Conservation (phyloP, 106 monocot genomes). For the Xerophyta viscosa region DNA sequence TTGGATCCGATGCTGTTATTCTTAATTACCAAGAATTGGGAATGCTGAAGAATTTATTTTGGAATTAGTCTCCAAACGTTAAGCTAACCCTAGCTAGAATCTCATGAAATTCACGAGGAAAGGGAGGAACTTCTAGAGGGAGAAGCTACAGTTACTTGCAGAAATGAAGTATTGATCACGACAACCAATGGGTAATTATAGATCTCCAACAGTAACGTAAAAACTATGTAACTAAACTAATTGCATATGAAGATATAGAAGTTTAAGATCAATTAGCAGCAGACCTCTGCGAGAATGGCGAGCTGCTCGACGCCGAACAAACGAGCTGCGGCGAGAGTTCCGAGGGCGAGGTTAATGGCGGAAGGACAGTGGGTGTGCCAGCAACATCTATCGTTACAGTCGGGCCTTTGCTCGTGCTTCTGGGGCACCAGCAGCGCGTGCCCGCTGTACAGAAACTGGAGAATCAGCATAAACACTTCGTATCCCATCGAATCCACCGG, state of each 20-base stretch:
- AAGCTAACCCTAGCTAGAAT: too few relatives aligned
- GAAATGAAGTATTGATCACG: too few relatives aligned
- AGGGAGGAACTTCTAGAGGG: too few relatives aligned
- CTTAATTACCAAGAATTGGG: too few relatives aligned
- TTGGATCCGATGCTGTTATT: too few relatives aligned
- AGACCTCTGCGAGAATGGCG: constrained; percentile 62
- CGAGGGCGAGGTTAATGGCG: constrained; percentile 90
- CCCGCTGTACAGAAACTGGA: constrained; percentile 90
- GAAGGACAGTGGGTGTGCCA: constrained; percentile 95
- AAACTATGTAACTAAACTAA: too few relatives aligned
- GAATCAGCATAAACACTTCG: constrained; percentile 70
- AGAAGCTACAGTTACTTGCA: too few relatives aligned
- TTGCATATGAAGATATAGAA: neutral
- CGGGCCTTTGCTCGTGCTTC: constrained; percentile 78
- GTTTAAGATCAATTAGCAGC: neutral
- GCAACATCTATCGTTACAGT: constrained; percentile 65
- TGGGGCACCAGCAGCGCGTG: constrained; percentile 79
- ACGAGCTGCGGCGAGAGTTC: constrained; percentile 76
- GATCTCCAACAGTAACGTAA: neutral
- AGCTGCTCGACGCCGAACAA: constrained; percentile 94
- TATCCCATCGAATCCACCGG: constrained; percentile 90
- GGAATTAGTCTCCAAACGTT: too few relatives aligned
- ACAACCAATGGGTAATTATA: too few relatives aligned
- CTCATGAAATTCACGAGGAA: too few relatives aligned
- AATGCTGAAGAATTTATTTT: too few relatives aligned